Base-by-base conservation (phyloP, 306 rosid species). In the Arachis hypogaea region DNA sequence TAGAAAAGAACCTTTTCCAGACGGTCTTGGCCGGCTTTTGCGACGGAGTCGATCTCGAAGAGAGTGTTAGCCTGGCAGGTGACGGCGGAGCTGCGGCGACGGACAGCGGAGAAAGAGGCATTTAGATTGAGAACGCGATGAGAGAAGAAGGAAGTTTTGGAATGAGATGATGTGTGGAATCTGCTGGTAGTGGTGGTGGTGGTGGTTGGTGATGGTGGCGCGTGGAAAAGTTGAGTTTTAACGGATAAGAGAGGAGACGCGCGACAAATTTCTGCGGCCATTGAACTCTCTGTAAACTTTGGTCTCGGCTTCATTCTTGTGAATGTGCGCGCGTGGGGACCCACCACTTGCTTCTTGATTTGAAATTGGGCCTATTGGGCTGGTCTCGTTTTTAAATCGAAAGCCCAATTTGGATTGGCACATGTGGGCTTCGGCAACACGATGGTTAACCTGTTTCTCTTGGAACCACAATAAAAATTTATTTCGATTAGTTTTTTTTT, bases 201-300 rank as follows among this genome's bases (percentile, higher is more conserved):
- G 47, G 76, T 64, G 40, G 42, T 52, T 33, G 38, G 38, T 46
- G 75, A n/a, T 3, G 47, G 80, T 64, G 45, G 43, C 66, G 50
- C 52, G 29, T 65, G 86, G 59, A 36, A 80, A 3, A 9, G 22
- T 46, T 79, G 79, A 52, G 85, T 70, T 81, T 83, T 79, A 86
- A 57, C 83, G 93, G 96, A 89, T 86, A 92, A 90, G 85, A 83
- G 88, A 38, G 81, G 86, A 73, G 90, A 74, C 71, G 71, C 85
- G 81, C 85, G 81, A 55, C 76, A 85, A 47, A 87, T 77, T 81
- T 84, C 80, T 16, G 86, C 81, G 56, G 97, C 97, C 97, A 92
- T 92, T 80, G 71, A 47, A 69, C 8, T 38, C 58, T 50, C 22
- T 50, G 44, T 7, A 58, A 71, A 16, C n/a, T 5, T n/a, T n/a